Evolutionary conservation across 1,284 basidiomycete genomes (phyloP).

Genomic region (Marasmius tenuissimus): DNA sequence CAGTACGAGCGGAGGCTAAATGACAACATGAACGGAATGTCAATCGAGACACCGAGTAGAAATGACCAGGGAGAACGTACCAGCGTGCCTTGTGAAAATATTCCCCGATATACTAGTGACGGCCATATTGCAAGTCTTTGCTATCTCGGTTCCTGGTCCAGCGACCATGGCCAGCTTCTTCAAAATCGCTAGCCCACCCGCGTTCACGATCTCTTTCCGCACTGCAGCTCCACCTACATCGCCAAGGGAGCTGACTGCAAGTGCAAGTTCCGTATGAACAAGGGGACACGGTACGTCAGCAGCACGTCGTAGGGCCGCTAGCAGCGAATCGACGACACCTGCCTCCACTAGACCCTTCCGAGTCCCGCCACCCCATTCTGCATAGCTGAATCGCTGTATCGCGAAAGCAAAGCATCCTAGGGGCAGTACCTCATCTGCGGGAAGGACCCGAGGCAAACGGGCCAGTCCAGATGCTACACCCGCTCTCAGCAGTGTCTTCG

Average conservation of each 20-base stretch:
- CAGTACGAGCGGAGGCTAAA: not conserved
- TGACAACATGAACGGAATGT: not conserved
- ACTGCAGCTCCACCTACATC: conserved; percentile 24
- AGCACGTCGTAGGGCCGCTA: conserved; percentile 22
- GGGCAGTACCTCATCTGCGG: conserved; percentile 13
- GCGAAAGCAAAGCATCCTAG: conserved; percentile 24
- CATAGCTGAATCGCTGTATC: conserved; percentile 22
- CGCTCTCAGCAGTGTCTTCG: conserved; percentile 21
- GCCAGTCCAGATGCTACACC: conserved; percentile 24
- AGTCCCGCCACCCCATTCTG: conserved; percentile 24
- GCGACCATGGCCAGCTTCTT: conserved; percentile 7
- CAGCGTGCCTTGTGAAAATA: not conserved
- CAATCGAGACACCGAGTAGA: not conserved
- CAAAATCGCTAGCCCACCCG: conserved; percentile 23
- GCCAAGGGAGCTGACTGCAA: conserved; percentile 21
- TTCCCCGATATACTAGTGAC: not conserved
- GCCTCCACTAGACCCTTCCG: conserved; percentile 21
- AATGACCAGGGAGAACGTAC: not conserved
- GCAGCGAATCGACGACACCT: conserved; percentile 21
- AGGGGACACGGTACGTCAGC: conserved; percentile 18
- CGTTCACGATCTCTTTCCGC: conserved; percentile 24
- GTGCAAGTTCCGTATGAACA: conserved; percentile 23
- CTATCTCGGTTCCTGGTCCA: not conserved
- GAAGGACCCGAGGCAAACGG: conserved; percentile 22
- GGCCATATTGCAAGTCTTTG: not conserved